Conservation (phyloP, 75 land plant species). For the Azolla pinnata region DNA sequence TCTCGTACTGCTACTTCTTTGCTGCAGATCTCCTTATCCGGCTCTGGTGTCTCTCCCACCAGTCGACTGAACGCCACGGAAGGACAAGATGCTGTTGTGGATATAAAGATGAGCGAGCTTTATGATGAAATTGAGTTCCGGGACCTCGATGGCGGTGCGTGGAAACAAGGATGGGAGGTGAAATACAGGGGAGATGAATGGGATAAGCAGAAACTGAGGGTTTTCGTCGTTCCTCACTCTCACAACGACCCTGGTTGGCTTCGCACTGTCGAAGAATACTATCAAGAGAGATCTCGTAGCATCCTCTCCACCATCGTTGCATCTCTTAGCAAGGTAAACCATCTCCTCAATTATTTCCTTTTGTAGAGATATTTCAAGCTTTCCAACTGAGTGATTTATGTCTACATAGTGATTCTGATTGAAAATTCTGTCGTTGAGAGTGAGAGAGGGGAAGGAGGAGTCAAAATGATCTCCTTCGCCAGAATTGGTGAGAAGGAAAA, state of each 20-base stretch:
- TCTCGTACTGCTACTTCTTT: too few species aligned
- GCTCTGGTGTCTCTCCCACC: not conserved
- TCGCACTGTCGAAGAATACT: slow-evolving; percentile 92
- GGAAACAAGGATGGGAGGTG: slow-evolving; percentile 95
- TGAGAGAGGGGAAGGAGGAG: too few species aligned
- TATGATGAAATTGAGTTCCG: slow-evolving; percentile 70
- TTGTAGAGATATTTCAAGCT: too few species aligned
- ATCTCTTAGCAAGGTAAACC: slow-evolving; percentile 55
- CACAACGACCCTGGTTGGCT: slow-evolving; percentile 99
- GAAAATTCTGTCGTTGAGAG: too few species aligned
- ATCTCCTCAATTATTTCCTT: too few species aligned
- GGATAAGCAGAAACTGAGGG: slow-evolving; percentile 74
- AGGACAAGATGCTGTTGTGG: slow-evolving; percentile 45
- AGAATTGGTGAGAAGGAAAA: too few species aligned
- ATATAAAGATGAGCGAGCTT: slow-evolving; percentile 67
- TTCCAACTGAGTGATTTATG: too few species aligned
- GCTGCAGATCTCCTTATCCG: too few species aligned
- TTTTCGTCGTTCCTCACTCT: slow-evolving; percentile 94
- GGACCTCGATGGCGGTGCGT: slow-evolving; percentile 76
- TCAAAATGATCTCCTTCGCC: too few species aligned
- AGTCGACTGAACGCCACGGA: slow-evolving; percentile 4
- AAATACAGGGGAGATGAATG: slow-evolving; percentile 63
- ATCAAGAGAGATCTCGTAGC: slow-evolving; percentile 52
- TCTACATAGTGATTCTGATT: too few species aligned
- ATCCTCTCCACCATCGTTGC: slow-evolving; percentile 77